These are phyloP conservation scores for Trichosanthes truncata DNA, from an alignment of 306 rosid genomes.

Conservation along the genomic window DNA sequence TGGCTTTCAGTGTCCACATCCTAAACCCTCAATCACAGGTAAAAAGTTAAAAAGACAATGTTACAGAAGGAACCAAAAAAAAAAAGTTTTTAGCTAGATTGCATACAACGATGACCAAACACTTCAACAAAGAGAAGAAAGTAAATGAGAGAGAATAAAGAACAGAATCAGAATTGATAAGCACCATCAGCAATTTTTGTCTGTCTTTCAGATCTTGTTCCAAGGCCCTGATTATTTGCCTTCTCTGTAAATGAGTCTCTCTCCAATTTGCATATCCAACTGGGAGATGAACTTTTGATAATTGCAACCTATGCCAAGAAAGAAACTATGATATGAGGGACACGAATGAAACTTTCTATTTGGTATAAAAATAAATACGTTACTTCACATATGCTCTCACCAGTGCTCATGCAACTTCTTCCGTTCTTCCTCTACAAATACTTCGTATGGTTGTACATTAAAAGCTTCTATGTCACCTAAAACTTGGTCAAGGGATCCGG, in stretches of 20 bases:
- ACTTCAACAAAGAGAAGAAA: constrained; percentile 1
- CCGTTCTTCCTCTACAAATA: constrained; percentile 76
- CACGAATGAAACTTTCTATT: background rate
- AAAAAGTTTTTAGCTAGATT: background rate
- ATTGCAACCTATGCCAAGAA: constrained; percentile 52
- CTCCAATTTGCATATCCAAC: constrained; percentile 52
- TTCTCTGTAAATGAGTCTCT: constrained; percentile 38
- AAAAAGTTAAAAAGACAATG: constrained; percentile 19
- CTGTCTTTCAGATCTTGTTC: constrained; percentile 45
- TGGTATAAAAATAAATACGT: constrained; percentile 1
- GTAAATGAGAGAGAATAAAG: background rate
- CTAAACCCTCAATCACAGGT: constrained; percentile 33
- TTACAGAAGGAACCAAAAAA: background rate
- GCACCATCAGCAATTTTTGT: constrained; percentile 29
- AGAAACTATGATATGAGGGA: constrained; percentile 16
- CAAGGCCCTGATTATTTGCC: constrained; percentile 33
- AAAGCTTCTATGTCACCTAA: constrained; percentile 64
- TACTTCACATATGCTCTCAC: constrained; percentile 38
- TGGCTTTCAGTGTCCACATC: constrained; percentile 33
- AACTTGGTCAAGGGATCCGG: constrained; percentile 75
- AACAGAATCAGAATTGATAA: constrained; percentile 27
- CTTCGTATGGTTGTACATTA: constrained; percentile 73
- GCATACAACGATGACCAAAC: constrained; percentile 2
- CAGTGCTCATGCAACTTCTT: constrained; percentile 82
- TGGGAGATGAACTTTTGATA: constrained; percentile 69